phyloP scores from a whole-genome alignment of 768 basidiomycete genomes.

The Trametes gibbosa region DNA sequence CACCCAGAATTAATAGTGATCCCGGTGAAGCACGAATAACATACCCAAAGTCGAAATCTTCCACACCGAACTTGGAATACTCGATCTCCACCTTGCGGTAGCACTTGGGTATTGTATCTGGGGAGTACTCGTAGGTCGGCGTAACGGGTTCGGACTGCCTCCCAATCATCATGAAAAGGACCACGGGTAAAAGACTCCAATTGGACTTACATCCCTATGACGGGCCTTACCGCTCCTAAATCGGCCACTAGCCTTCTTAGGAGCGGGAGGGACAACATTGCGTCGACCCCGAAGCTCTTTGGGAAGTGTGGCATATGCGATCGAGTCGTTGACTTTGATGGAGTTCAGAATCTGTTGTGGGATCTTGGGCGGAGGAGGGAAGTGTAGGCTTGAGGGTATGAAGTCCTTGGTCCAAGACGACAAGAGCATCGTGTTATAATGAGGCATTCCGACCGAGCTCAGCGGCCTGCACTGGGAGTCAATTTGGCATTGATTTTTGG shows the following conservation, averaged over 20 bases:
- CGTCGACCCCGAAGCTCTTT: conserved; percentile 81
- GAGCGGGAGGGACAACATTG: conserved; percentile 61
- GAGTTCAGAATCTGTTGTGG: conserved; percentile 72
- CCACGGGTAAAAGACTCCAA: conserved; percentile 27
- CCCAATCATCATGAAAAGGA: not conserved
- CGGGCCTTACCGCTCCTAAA: conserved; percentile 80
- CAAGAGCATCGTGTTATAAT: conserved; percentile 71
- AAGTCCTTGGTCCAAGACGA: conserved; percentile 64
- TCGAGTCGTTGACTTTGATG: conserved; percentile 85
- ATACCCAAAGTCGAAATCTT: conserved; percentile 98
- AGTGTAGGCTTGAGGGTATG: conserved; percentile 44
- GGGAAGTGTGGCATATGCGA: conserved; percentile 87
- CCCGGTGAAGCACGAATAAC: not conserved
- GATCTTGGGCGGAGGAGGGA: conserved; percentile 73
- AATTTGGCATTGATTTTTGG: not conserved
- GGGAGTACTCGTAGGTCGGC: conserved; percentile 48
- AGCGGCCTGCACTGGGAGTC: conserved; percentile 59
- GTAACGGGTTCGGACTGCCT: conserved; percentile 51
- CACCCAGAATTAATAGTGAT: not conserved
- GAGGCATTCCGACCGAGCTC: conserved; percentile 85
- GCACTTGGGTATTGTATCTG: conserved; percentile 66
- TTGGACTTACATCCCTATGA: conserved; percentile 1
- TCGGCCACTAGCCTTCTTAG: conserved; percentile 58
- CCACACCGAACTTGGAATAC: conserved; percentile 97
- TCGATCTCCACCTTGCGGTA: conserved; percentile 96